Evolutionary conservation across 495 filamentous ascomycete species (phyloP), one percentile per base, ranked within the genome.

Genomic region (Aspergillus cavernicola): DNA sequence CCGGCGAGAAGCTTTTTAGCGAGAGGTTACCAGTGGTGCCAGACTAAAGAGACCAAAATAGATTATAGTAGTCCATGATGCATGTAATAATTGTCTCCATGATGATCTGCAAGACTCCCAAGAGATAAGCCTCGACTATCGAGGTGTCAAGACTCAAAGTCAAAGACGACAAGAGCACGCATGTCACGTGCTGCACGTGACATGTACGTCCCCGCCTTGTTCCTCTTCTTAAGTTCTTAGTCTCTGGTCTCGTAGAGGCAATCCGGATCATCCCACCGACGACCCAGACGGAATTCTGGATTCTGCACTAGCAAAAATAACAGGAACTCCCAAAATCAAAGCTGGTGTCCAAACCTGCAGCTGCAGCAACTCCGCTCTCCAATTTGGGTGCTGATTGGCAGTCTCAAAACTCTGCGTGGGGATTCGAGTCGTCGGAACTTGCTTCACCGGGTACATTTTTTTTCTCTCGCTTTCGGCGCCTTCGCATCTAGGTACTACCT

Each of bases 251-350:
- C 31, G 52, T 35, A 28, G 15, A 47, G n/a, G 11, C 49, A 51
- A 31, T 49, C 46, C 46, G 23, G 46, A 28, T 29, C 33, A 39
- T 39, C 35, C 33, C 33, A 50, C 35, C 35, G 35, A 38, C 22
- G 35, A 43, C 6, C 19, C 38, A 28, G 24, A 9, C 24, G 24
- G 4, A 28, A 28, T 28, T 28, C 44, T 23, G n/a, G 36, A 38
- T 16, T 16, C 44, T 23, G 44, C 20, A 16, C 19, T 15, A 5
- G 19, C 44, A 24, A 31, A 36, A 22, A 1, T 23, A 36, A 10
- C 12, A 22, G 2, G 6, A 13, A 36, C 1, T 31, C 11, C 18
- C 6, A 29, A 18, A n/a, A 10, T 10, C 19, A 6, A 38, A 29
- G 24, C 28, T 20, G 28, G 19, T 7, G 46, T 26, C 8, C 6